These are phyloP conservation scores for Dalbergia cochinchinensis DNA, from an alignment of 306 rosid species.

Conservation along the genomic window DNA sequence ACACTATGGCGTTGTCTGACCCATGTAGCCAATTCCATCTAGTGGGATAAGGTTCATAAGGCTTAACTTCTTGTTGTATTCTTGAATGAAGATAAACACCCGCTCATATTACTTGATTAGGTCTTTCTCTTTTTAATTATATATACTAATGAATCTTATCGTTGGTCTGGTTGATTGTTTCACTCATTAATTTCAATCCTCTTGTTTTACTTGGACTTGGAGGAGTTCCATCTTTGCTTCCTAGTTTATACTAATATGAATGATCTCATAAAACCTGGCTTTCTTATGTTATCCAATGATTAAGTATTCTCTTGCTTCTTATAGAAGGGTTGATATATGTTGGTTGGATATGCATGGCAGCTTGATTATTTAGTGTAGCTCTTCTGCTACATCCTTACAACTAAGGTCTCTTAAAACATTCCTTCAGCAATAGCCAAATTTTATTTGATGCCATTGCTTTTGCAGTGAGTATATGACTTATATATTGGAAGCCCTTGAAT, in stretches of 20 bases:
- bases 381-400: slow-evolving; percentile 19
- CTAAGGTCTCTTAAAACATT: slow-evolving; percentile 31
- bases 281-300: slow-evolving; percentile 4
- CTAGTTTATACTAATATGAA: slow-evolving; percentile 27
- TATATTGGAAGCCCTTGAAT: slow-evolving; percentile 84
- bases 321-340: slow-evolving; percentile 30
- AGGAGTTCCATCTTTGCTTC: slow-evolving; percentile 34
- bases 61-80: too few relatives aligned
- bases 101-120: slow-evolving; percentile 6
- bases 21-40: too few relatives aligned
- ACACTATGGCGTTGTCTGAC: too few relatives aligned
- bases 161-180: slow-evolving; percentile 26
- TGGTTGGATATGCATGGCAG: slow-evolving; percentile 4
- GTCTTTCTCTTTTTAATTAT: neutral
- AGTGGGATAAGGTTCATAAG: too few relatives aligned
- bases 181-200: slow-evolving; percentile 26
- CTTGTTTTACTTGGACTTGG: slow-evolving; percentile 37
- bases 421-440: slow-evolving; percentile 39
- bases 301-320: slow-evolving; percentile 21
- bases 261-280: slow-evolving; percentile 27
- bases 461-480: slow-evolving; percentile 93
- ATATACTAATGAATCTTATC: slow-evolving; percentile 7
- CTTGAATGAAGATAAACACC: too few relatives aligned
- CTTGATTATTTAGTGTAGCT: slow-evolving; percentile 22
- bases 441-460: slow-evolving; percentile 47